Percentiles rank a stretch among this genome's conserved stretches.
Conservation (phyloP, 2,329 filamentous ascomycete genomes). For the Helminthosporium solani region DNA sequence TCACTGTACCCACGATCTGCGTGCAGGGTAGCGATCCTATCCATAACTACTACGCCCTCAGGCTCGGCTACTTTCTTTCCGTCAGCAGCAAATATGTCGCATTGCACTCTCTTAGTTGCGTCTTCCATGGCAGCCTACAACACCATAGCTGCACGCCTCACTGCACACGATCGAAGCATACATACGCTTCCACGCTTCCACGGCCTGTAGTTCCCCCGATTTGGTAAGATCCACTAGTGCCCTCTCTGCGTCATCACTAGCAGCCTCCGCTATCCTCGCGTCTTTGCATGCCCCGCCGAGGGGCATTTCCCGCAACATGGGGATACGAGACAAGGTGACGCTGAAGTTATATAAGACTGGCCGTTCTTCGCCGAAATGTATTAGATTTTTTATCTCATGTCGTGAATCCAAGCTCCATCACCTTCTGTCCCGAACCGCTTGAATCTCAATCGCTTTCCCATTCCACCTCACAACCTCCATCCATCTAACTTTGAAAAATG, state of each 20-base stretch:
- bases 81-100: too few species aligned
- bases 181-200: too few species aligned
- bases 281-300: not conserved
- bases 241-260: not conserved
- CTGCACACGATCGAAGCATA: too few species aligned
- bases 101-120: too few species aligned
- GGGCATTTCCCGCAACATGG: constrained; percentile 1
- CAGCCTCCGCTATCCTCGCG: not conserved
- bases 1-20: too few species aligned
- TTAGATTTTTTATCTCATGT: not conserved
- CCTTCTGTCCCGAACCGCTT: not conserved
- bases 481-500: constrained; percentile 48
- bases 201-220: not conserved
- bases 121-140: too few species aligned
- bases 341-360: not conserved
- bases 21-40: too few species aligned
- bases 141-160: too few species aligned
- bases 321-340: not conserved
- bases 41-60: too few species aligned
- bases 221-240: not conserved
- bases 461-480: not conserved
- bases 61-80: too few species aligned
- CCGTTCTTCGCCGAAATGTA: not conserved
- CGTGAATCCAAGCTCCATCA: not conserved
- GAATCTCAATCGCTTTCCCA: not conserved